These are phyloP conservation scores for Inga leiocalycina DNA, from an alignment of 306 rosid species.

Conservation along the genomic window DNA sequence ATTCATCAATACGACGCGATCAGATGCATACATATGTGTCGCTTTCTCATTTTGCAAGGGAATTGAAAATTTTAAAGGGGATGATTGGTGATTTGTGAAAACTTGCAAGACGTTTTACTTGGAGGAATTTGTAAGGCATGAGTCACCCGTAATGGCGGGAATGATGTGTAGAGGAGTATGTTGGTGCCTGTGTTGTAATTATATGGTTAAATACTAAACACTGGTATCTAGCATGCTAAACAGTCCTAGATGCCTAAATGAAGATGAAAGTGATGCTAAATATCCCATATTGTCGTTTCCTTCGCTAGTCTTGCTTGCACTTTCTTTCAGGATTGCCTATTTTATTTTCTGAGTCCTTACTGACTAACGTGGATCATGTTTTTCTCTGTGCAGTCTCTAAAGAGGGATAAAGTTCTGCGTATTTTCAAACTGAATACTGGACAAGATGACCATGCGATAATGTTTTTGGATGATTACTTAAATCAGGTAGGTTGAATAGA, in stretches of 20 bases:
- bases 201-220: neutral
- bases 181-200: neutral
- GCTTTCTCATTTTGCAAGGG: neutral
- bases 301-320: neutral
- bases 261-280: neutral
- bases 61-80: neutral
- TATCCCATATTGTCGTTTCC: neutral
- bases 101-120: neutral
- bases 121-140: neutral
- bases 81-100: neutral
- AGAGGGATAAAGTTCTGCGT: slow-evolving; percentile 81
- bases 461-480: slow-evolving; percentile 84
- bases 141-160: neutral
- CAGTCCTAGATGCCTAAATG: neutral
- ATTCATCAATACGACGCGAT: neutral
- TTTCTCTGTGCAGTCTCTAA: slow-evolving; percentile 59
- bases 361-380: slow-evolving; percentile 20
- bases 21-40: neutral
- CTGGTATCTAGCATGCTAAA: neutral
- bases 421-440: slow-evolving; percentile 88
- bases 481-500: slow-evolving; percentile 62
- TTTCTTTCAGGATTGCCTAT: neutral
- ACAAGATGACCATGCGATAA: slow-evolving; percentile 86
- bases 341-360: neutral
- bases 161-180: neutral